These are phyloP conservation scores for Clarireedia paspali DNA, from an alignment of 2,329 filamentous ascomycete species.

Conservation along the genomic window DNA sequence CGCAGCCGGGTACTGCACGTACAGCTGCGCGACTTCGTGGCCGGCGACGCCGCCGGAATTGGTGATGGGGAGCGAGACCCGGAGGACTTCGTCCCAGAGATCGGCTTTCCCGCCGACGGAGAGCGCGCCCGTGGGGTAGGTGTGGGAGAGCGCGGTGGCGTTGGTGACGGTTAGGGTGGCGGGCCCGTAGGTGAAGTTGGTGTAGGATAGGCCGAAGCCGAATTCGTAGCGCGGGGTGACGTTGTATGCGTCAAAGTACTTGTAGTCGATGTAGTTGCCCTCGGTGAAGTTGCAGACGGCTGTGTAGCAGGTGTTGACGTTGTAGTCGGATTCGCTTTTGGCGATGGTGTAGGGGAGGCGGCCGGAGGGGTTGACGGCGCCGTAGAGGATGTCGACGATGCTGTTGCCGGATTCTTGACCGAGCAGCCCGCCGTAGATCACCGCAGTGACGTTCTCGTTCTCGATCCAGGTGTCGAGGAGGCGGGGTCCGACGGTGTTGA, in stretches of 20 bases:
- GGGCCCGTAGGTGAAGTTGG: conserved; percentile 64
- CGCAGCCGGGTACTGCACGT: conserved; percentile 22
- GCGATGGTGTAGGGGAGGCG: conserved; percentile 73
- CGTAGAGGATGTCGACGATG: conserved; percentile 72
- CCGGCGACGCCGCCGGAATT: conserved; percentile 46
- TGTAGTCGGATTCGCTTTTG: conserved; percentile 39
- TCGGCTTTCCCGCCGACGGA: conserved; percentile 45
- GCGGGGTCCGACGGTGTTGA: conserved; percentile 48
- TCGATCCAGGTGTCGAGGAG: conserved; percentile 62
- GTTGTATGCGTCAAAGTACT: conserved; percentile 57
- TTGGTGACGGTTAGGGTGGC: conserved; percentile 36
- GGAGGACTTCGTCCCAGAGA: conserved; percentile 46
- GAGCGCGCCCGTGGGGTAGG: conserved; percentile 51
- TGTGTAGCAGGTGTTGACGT: conserved; percentile 37
- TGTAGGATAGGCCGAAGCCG: conserved; percentile 71
- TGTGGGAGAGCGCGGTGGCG: conserved; percentile 19
- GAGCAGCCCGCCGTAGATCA: conserved; percentile 70
- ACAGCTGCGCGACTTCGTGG: conserved; percentile 47
- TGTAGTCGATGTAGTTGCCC: conserved; percentile 74
- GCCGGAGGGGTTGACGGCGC: conserved; percentile 66
- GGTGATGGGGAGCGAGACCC: conserved; percentile 41
- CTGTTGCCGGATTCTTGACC: conserved; percentile 76
- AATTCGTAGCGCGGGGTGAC: conserved; percentile 69
- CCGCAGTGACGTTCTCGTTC: conserved; percentile 71
- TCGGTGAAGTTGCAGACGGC: conserved; percentile 68